phyloP scores from a whole-genome alignment of 345 rosid genomes.

The Salix brachista region DNA sequence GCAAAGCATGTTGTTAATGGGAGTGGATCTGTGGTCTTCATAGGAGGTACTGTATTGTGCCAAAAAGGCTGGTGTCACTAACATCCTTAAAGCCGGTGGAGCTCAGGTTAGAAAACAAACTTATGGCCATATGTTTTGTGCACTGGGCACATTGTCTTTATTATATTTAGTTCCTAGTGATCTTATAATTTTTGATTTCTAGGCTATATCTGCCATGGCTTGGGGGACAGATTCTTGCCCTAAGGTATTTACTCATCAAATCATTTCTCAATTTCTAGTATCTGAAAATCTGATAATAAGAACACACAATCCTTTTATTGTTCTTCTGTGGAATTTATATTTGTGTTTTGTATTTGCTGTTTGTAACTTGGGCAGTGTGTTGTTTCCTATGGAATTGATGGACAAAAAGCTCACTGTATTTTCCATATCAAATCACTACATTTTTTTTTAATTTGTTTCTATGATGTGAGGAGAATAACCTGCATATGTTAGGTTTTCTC shows the following conservation, averaged over 20 bases:
- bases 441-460: too few species aligned
- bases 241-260: constrained; percentile 44
- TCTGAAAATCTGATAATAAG: background rate
- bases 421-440: background rate
- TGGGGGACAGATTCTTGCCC: constrained; percentile 98
- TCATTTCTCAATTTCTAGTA: background rate
- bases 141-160: background rate
- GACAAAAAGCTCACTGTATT: background rate
- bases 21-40: background rate
- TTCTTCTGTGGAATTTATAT: background rate
- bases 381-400: background rate
- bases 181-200: constrained; percentile 11
- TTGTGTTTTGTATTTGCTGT: background rate
- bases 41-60: constrained; percentile 92
- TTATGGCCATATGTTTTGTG: background rate
- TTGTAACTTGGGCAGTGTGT: background rate
- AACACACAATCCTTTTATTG: background rate
- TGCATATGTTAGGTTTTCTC: background rate
- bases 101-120: constrained; percentile 61
- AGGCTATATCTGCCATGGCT: constrained; percentile 97
- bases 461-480: background rate
- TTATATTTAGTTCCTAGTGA: background rate
- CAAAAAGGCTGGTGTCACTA: constrained; percentile 90
- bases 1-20: background rate
- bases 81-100: constrained; percentile 92